Percentiles rank a stretch among this genome's conserved stretches.
These are phyloP conservation scores for Phytophthora lateralis DNA, from an alignment of 352 stramenopile genomes.

Conservation along the genomic window DNA sequence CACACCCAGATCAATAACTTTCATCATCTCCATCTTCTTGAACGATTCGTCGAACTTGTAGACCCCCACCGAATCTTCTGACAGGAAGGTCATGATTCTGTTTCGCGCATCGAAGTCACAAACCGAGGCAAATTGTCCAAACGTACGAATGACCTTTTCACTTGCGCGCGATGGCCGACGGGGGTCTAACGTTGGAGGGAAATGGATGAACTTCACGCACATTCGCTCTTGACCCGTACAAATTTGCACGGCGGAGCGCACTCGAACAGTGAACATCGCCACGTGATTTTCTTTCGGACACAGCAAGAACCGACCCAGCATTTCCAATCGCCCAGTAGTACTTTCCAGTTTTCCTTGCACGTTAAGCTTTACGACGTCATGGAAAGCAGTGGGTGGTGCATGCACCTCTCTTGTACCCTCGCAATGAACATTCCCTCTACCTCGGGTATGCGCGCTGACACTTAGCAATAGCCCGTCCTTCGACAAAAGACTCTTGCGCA, in stretches of 20 bases:
- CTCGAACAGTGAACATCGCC: conserved; percentile 38
- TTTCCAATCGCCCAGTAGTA: neutral
- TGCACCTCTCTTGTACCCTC: conserved; percentile 8
- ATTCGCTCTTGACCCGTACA: conserved; percentile 22
- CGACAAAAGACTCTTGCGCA: conserved; percentile 1
- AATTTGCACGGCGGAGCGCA: conserved; percentile 29
- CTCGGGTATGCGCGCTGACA: conserved; percentile 3
- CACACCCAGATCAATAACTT: conserved; percentile 32
- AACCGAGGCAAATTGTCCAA: conserved; percentile 29
- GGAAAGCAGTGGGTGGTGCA: conserved; percentile 4
- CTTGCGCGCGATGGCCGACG: neutral
- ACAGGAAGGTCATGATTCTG: conserved; percentile 32
- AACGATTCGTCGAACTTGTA: conserved; percentile 44
- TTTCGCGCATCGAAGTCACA: conserved; percentile 32
- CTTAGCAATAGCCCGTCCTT: conserved; percentile 14
- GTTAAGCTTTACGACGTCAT: conserved; percentile 31
- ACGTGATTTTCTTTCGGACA: conserved; percentile 14
- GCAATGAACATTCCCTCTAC: conserved; percentile 6
- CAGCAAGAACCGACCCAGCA: conserved; percentile 17
- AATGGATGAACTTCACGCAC: conserved; percentile 26
- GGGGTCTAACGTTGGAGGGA: conserved; percentile 2
- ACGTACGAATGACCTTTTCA: conserved; percentile 13
- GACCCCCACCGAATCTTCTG: conserved; percentile 15
- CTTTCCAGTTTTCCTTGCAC: neutral
- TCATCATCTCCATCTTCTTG: conserved; percentile 34